Base-by-base conservation (phyloP, 2,329 filamentous ascomycete genomes). In the Cytospora chrysosperma region DNA sequence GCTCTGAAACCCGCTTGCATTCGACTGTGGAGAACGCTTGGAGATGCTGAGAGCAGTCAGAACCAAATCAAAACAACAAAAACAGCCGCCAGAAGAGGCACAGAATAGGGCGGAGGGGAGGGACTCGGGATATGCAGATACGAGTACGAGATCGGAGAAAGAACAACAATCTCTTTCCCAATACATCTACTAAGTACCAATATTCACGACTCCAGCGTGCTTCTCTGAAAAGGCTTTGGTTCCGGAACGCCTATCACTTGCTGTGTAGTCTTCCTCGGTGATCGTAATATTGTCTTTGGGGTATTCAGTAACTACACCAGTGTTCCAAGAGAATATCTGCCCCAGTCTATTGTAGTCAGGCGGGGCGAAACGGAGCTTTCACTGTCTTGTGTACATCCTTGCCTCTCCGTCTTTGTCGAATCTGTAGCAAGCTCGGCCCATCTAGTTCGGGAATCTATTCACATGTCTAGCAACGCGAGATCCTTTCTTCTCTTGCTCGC, bases 1-100 rank as follows among this genome's bases (percentile, higher is more conserved):
- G 50, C 61, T 64, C 57, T 61, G 61, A 66, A 61, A 66, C 64
- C 64, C 61, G 43, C 52, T 60, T 28, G 40, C 17, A 37, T 54
- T 37, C 19, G 21, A n/a, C 40, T 8, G 34, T 57, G 53, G 55
- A 27, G 32, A 43, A 40, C 27, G 3, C 30, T 59, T 49, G 56
- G 50, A 54, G 40, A 34, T 54, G 58, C 50, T 49, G 55, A 50
- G 12, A 49, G 37, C 21, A 50, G 15, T 49, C 50, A 28, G 58
- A 50, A 50, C 32, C 52, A 15, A n/a, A 55, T 28, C 15, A 19
- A 59, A 26, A 59, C 40, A 49, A 47, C 9, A 30, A 30, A 30
- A 30, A 30, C 28, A 30, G 24, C 49, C 37, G 54, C 28, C 43
- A 19, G 32, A 24, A 34, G 7, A 10, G 43, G 56, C 12, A 15